Evolutionary conservation across 1,284 basidiomycete genomes (phyloP).

Genomic region (Fomitiporia mediterranea): DNA sequence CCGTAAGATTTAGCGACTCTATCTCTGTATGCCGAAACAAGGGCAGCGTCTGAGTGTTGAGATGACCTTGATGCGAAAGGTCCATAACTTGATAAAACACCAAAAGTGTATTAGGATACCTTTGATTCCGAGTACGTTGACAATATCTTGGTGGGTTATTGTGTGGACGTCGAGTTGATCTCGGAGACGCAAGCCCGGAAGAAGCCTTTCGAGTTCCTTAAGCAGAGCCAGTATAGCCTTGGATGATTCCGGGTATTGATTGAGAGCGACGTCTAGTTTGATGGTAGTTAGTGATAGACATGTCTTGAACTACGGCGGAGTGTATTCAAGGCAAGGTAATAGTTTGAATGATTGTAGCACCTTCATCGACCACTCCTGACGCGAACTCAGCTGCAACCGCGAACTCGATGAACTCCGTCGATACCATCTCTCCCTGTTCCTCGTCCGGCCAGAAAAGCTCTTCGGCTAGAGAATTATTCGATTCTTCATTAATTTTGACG

Average conservation of each 20-base stretch:
- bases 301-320: background rate
- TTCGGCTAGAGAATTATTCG: background rate
- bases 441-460: constrained; percentile 14
- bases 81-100: background rate
- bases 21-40: constrained; percentile 38
- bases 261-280: background rate
- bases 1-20: constrained; percentile 35
- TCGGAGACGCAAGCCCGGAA: constrained; percentile 7
- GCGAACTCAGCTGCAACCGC: background rate
- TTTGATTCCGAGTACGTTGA: constrained; percentile 13
- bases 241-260: background rate
- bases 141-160: constrained; percentile 17
- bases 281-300: background rate
- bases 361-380: background rate
- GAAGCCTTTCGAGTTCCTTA: constrained; percentile 5
- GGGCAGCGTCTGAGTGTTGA: constrained; percentile 36
- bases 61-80: constrained; percentile 33
- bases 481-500: background rate
- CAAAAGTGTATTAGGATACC: constrained; percentile 3
- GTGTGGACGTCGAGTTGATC: constrained; percentile 1
- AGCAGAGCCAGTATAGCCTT: background rate
- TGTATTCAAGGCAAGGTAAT: background rate
- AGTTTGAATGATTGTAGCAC: background rate
- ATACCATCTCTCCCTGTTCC: background rate
- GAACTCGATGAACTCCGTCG: background rate